These are phyloP conservation scores for Hebeloma cylindrosporum DNA, from an alignment of 768 basidiomycete genomes.

Conservation along the genomic window DNA sequence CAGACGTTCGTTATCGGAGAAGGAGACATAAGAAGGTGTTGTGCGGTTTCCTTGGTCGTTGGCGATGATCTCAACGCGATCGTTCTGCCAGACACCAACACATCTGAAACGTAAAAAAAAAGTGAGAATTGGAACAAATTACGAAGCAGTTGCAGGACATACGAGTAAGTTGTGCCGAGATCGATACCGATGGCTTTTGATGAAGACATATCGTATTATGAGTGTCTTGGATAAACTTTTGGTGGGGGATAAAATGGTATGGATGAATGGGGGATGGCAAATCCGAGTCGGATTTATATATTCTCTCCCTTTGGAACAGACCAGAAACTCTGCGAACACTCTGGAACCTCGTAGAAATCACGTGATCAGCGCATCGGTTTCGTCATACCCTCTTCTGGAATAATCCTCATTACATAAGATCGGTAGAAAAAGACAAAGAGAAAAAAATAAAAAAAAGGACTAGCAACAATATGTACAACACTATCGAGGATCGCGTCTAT, in stretches of 20 bases:
- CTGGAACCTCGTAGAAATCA: constrained; percentile 44
- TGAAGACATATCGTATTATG: constrained; percentile 44
- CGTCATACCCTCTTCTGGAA: constrained; percentile 21
- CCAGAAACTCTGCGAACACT: constrained; percentile 45
- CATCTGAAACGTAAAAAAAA: constrained; percentile 59
- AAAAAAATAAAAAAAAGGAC: constrained; percentile 1
- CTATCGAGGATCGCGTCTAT: too few species aligned
- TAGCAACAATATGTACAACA: neutral
- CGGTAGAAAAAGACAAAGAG: constrained; percentile 7
- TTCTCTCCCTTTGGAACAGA: constrained; percentile 33
- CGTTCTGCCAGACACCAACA: constrained; percentile 99
- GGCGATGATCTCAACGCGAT: constrained; percentile 98
- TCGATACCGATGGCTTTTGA: constrained; percentile 90
- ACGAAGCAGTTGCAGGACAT: constrained; percentile 29
- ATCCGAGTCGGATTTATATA: constrained; percentile 35
- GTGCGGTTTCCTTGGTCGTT: constrained; percentile 95
- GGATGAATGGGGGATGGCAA: constrained; percentile 17
- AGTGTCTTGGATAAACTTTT: constrained; percentile 14
- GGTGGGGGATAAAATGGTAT: constrained; percentile 2
- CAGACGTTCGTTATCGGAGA: constrained; percentile 93
- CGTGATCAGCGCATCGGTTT: constrained; percentile 27
- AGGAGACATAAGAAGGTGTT: constrained; percentile 94
- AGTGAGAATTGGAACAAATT: constrained; percentile 11
- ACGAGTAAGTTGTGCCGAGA: constrained; percentile 93
- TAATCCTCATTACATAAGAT: too few species aligned